A percentile compares a stretch with the other conserved stretches of the same genome.
Conservation (phyloP, 331 rosid genomes). For the Telfairia occidentalis region DNA sequence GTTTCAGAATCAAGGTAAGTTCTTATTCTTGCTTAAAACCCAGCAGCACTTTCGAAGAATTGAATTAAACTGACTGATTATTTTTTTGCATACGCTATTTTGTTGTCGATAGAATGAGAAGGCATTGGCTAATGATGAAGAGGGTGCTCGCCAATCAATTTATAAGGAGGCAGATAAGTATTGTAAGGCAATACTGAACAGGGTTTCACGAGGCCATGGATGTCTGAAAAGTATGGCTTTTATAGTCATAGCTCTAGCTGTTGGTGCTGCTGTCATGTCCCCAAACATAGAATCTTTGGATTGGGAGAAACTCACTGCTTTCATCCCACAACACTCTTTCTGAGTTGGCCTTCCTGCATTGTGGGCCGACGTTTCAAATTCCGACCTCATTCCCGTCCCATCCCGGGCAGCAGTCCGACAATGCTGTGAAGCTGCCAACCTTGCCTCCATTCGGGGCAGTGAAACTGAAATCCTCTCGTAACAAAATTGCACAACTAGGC, state of each 20-base stretch:
- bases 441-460: background rate
- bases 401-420: background rate
- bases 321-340: slow-evolving; percentile 25
- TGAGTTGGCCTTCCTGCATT: slow-evolving; percentile 12
- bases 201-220: slow-evolving; percentile 29
- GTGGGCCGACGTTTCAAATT: background rate
- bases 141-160: slow-evolving; percentile 14
- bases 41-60: background rate
- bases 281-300: slow-evolving; percentile 29
- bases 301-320: slow-evolving; percentile 26
- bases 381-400: too few relatives aligned
- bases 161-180: slow-evolving; percentile 41
- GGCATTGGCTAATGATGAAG: slow-evolving; percentile 26
- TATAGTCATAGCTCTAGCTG: slow-evolving; percentile 21
- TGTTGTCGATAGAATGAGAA: slow-evolving; percentile 29
- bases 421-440: background rate
- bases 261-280: slow-evolving; percentile 33
- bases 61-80: background rate
- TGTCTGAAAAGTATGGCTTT: slow-evolving; percentile 28
- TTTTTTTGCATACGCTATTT: background rate
- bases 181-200: slow-evolving; percentile 24
- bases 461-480: background rate
- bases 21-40: background rate
- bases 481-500: background rate
- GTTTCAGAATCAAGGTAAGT: slow-evolving; percentile 52